Evolutionary conservation across 2,329 filamentous ascomycete genomes (phyloP).

Genomic region (Cladosporium austrohemisphaericum): DNA sequence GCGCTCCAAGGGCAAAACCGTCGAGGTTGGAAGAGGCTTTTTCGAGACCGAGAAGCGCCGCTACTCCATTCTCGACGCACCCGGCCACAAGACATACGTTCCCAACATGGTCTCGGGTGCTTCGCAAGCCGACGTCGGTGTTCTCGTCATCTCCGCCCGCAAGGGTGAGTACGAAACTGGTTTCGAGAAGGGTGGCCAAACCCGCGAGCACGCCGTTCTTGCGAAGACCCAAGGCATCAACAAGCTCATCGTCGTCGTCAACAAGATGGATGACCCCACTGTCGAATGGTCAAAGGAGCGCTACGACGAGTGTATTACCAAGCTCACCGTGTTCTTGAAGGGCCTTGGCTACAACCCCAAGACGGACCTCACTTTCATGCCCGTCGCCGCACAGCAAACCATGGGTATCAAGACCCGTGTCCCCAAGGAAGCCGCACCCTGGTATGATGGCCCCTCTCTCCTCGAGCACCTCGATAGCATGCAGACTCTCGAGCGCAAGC

Average conservation of each 20-base stretch:
- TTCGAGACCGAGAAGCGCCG: conserved; percentile 95
- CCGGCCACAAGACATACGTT: conserved; percentile 96
- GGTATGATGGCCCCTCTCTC: conserved; percentile 85
- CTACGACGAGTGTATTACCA: conserved; percentile 88
- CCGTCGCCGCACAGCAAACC: conserved; percentile 83
- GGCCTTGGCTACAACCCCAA: conserved; percentile 91
- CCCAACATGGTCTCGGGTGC: conserved; percentile 86
- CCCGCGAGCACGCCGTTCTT: conserved; percentile 93
- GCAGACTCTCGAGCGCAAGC: conserved; percentile 87
- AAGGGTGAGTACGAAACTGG: conserved; percentile 99
- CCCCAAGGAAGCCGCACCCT: conserved; percentile 69
- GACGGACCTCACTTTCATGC: conserved; percentile 92
- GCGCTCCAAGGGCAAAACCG: conserved; percentile 92
- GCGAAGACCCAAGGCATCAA: conserved; percentile 98
- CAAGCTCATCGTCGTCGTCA: conserved; percentile 90
- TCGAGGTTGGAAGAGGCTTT: conserved; percentile 91
- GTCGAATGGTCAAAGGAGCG: conserved; percentile 93
- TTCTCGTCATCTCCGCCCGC: conserved; percentile 90
- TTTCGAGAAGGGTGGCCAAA: conserved; percentile 95
- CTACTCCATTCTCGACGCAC: conserved; percentile 95
- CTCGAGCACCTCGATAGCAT: conserved; percentile 95
- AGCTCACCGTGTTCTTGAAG: conserved; percentile 84
- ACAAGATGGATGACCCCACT: conserved; percentile 99
- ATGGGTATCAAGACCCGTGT: conserved; percentile 86
- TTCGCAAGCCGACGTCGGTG: conserved; percentile 84